A percentile compares a stretch with the other conserved stretches of the same genome.
These are phyloP conservation scores for Cordyceps tenuipes DNA, from an alignment of 2,329 filamentous ascomycete genomes.

Conservation along the genomic window DNA sequence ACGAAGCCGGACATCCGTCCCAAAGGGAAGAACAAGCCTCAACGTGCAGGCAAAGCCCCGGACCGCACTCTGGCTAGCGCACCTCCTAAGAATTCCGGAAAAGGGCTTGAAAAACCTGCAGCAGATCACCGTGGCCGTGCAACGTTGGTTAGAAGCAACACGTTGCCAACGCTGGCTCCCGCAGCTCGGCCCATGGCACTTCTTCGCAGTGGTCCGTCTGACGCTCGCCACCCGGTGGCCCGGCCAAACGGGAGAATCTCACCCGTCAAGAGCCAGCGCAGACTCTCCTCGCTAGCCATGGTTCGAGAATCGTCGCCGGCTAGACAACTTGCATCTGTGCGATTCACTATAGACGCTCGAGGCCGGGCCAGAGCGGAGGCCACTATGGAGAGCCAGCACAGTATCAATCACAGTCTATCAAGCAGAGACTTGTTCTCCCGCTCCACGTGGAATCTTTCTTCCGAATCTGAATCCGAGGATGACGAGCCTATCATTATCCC, in stretches of 20 bases:
- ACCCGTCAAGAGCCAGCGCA: constrained; percentile 43
- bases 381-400: constrained; percentile 29
- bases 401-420: constrained; percentile 18
- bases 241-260: constrained; percentile 41
- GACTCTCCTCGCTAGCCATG: constrained; percentile 44
- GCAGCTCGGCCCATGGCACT: constrained; percentile 31
- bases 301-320: constrained; percentile 46
- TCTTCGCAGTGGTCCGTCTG: constrained; percentile 23
- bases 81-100: constrained; percentile 41
- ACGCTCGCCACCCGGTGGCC: constrained; percentile 26
- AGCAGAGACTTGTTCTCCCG: constrained; percentile 22
- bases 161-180: constrained; percentile 41
- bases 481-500: constrained; percentile 59
- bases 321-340: constrained; percentile 46
- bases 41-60: constrained; percentile 35
- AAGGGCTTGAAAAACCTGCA: constrained; percentile 44
- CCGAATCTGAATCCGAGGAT: constrained; percentile 50
- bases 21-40: constrained; percentile 32
- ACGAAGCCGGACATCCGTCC: constrained; percentile 27
- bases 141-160: constrained; percentile 26
- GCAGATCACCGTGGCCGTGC: constrained; percentile 46
- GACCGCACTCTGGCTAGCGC: constrained; percentile 39
- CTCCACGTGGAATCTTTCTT: constrained; percentile 34
- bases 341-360: constrained; percentile 55
- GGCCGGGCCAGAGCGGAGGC: constrained; percentile 51